Percentiles rank a stretch among this genome's conserved stretches.
phyloP scores from a whole-genome alignment of 345 rosid species.

The Angophora floribunda region DNA sequence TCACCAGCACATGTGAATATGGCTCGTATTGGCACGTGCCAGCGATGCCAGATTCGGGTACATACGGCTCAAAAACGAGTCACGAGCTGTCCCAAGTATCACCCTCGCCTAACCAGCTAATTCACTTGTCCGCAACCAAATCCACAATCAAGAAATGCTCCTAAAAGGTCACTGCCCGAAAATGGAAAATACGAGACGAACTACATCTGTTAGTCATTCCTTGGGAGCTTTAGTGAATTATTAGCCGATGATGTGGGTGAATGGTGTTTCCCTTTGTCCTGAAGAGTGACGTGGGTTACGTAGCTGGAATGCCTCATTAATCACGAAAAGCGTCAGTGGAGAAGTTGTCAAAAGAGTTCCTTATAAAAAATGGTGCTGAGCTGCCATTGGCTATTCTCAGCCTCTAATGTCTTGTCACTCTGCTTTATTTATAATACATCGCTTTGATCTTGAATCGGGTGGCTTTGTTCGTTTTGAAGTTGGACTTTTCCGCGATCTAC shows the following conservation, averaged over 20 bases:
- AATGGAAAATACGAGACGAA: neutral
- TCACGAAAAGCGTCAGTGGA: neutral
- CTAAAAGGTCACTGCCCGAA: neutral
- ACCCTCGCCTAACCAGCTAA: neutral
- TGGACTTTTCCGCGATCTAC: neutral
- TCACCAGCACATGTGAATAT: neutral
- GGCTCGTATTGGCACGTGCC: neutral
- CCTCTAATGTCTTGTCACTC: neutral
- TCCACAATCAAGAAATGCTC: neutral
- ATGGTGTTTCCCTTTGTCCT: neutral
- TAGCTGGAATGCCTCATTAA: neutral
- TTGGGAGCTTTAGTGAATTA: no score
- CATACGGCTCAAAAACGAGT: neutral
- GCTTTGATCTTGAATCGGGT: neutral
- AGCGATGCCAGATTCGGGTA: neutral
- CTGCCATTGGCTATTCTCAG: neutral
- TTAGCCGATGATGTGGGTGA: neutral
- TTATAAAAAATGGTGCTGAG: neutral
- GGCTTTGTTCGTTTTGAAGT: neutral
- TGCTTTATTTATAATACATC: neutral
- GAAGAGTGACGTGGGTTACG: neutral
- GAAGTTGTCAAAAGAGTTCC: neutral
- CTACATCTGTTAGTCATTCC: neutral
- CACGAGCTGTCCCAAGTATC: neutral
- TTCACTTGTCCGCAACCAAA: neutral